These are phyloP conservation scores for Metrosideros polymorpha DNA, from an alignment of 441 rosid genomes.

Conservation along the genomic window DNA sequence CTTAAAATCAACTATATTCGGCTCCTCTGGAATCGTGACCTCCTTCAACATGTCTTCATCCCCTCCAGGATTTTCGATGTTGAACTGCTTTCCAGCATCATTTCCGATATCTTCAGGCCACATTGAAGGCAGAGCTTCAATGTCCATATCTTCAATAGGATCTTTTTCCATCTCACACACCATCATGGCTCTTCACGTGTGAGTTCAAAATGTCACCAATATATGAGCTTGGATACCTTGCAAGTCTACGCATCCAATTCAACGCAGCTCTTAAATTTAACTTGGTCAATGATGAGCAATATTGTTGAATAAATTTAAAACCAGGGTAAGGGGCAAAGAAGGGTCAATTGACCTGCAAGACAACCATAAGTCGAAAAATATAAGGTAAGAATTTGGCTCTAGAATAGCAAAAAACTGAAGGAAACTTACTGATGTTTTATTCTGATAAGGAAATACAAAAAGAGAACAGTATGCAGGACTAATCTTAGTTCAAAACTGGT, in stretches of 20 bases:
- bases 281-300: background rate
- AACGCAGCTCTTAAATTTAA: background rate
- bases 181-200: conserved; percentile 22
- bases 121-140: conserved; percentile 83
- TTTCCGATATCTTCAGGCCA: conserved; percentile 90
- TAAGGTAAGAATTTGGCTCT: background rate
- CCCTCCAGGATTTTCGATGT: conserved; percentile 70
- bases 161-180: conserved; percentile 52
- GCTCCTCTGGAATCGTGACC: conserved; percentile 50
- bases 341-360: background rate
- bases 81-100: conserved; percentile 74
- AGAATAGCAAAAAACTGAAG: background rate
- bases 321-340: background rate
- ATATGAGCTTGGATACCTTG: conserved; percentile 1
- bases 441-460: background rate
- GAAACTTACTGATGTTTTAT: background rate
- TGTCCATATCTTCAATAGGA: conserved; percentile 74
- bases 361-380: background rate
- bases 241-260: background rate
- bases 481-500: background rate
- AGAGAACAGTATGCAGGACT: background rate
- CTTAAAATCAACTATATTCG: conserved; percentile 54
- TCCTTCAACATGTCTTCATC: conserved; percentile 89
- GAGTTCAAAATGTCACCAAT: conserved; percentile 4
- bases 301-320: background rate